These are phyloP conservation scores for Leptosphaerulina australis DNA, from an alignment of 2,329 filamentous ascomycete species.

Conservation along the genomic window DNA sequence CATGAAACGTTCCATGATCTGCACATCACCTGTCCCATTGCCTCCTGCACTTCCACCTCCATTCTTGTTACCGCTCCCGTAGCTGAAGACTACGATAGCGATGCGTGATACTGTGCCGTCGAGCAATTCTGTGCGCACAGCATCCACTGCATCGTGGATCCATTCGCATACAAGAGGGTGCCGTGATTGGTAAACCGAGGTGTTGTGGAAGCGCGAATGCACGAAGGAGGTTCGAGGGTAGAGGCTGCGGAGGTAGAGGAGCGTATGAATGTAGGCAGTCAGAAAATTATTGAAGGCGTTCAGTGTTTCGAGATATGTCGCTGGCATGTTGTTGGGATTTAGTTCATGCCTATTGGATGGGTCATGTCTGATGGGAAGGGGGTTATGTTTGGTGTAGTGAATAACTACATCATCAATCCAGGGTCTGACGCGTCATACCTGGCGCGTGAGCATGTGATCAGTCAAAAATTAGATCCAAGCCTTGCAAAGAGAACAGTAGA, in stretches of 20 bases:
- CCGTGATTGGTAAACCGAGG: conserved; percentile 81
- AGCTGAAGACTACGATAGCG: conserved; percentile 62
- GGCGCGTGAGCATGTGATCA: conserved; percentile 10
- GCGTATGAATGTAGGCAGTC: conserved; percentile 80
- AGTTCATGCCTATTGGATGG: too few species aligned
- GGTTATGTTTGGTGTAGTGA: neutral
- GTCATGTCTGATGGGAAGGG: too few species aligned
- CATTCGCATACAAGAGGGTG: conserved; percentile 86
- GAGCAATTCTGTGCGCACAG: conserved; percentile 72
- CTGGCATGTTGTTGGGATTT: conserved; percentile 6
- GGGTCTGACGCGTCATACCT: conserved; percentile 9
- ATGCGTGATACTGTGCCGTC: conserved; percentile 59
- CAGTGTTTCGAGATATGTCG: conserved; percentile 59
- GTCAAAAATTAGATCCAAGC: neutral
- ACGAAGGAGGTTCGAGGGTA: conserved; percentile 82
- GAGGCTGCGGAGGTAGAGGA: conserved; percentile 80
- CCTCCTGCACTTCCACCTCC: neutral
- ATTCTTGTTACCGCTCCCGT: conserved; percentile 27
- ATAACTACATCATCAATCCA: neutral
- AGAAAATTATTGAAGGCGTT: conserved; percentile 78
- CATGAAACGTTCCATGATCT: conserved; percentile 65
- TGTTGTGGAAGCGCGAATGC: conserved; percentile 79
- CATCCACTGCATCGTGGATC: conserved; percentile 79
- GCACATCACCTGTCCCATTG: conserved; percentile 41
- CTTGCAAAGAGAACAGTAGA: neutral